These are phyloP conservation scores for Scalesia atractyloides DNA, from an alignment of 129 eudicot species.

Conservation along the genomic window DNA sequence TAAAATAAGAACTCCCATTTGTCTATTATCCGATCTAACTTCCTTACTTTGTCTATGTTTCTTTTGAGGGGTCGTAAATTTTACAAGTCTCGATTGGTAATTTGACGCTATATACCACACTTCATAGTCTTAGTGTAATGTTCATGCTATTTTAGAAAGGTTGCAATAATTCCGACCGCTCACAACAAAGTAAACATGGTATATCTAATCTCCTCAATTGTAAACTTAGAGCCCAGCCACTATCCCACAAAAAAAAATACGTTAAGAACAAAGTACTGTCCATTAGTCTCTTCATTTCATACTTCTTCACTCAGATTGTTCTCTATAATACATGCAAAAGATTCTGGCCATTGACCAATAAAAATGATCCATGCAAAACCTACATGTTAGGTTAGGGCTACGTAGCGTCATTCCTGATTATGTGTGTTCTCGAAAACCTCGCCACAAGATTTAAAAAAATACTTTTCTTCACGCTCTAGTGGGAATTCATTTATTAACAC, in stretches of 20 bases:
- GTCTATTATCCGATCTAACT: neutral
- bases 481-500: neutral
- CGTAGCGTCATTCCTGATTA: neutral
- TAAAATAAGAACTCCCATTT: neutral
- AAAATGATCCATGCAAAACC: neutral
- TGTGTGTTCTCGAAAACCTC: neutral
- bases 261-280: neutral
- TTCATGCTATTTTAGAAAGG: neutral
- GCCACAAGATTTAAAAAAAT: neutral
- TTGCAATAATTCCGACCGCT: neutral
- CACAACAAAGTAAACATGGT: neutral
- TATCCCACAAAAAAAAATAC: neutral
- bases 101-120: neutral
- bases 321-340: neutral
- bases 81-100: neutral
- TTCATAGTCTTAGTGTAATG: neutral
- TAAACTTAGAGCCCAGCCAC: neutral
- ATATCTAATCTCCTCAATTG: neutral
- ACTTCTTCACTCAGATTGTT: constrained; percentile 11
- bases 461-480: neutral
- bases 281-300: neutral
- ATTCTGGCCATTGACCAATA: constrained; percentile 1
- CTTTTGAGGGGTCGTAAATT: neutral
- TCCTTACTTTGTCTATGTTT: neutral
- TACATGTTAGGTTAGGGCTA: neutral